These are phyloP conservation scores for Citrullus amarus DNA, from an alignment of 306 rosid genomes.

Conservation along the genomic window DNA sequence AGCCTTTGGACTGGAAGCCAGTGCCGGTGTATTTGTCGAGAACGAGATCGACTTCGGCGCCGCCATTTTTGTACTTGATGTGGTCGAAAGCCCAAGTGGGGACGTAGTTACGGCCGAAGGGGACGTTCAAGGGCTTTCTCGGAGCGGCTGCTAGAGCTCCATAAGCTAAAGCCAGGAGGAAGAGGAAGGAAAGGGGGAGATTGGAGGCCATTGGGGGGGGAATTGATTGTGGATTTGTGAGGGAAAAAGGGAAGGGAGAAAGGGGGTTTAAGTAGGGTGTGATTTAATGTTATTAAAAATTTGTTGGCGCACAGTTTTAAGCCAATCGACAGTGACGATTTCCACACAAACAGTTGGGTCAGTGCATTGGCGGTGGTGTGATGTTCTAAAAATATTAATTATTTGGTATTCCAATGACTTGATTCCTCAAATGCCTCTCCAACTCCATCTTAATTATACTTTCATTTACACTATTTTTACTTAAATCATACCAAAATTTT, in stretches of 20 bases:
- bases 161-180: slow-evolving; percentile 15
- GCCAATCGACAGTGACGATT: background rate
- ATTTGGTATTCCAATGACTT: background rate
- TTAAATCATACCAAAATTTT: no score
- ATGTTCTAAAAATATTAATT: background rate
- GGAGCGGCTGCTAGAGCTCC: slow-evolving; percentile 26
- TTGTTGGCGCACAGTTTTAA: background rate
- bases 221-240: background rate
- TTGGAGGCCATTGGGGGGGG: background rate
- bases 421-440: background rate
- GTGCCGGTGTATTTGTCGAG: slow-evolving; percentile 85
- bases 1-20: slow-evolving; percentile 83
- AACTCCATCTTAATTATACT: no score
- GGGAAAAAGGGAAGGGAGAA: background rate
- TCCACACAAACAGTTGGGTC: background rate
- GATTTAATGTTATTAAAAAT: background rate
- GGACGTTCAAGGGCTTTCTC: slow-evolving; percentile 30
- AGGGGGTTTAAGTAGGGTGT: background rate
- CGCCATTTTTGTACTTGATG: slow-evolving; percentile 63
- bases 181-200: slow-evolving; percentile 13
- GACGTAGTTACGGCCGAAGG: slow-evolving; percentile 49
- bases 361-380: background rate
- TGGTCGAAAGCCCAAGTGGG: slow-evolving; percentile 90
- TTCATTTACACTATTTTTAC: no score
- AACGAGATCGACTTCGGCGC: slow-evolving; percentile 50